phyloP scores from a whole-genome alignment of 768 basidiomycete species.

The Leucosporidium scottii region DNA sequence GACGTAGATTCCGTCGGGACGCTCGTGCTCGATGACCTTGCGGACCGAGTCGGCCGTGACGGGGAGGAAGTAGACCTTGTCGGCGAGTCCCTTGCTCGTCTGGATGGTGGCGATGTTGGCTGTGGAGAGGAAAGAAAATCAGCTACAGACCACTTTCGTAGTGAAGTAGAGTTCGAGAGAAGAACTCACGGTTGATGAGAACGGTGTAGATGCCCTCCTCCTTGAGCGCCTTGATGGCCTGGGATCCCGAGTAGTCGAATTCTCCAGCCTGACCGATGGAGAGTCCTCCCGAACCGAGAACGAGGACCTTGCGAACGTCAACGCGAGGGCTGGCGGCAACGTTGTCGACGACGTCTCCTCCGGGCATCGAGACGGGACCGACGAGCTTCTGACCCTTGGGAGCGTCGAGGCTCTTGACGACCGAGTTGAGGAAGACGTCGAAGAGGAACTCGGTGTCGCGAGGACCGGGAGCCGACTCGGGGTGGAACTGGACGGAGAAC shows the following conservation, averaged over 20 bases:
- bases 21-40: slow-evolving; percentile 97
- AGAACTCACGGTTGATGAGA: slow-evolving; percentile 65
- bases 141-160: not conserved
- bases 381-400: slow-evolving; percentile 34
- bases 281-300: slow-evolving; percentile 92
- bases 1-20: slow-evolving; percentile 96
- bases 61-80: slow-evolving; percentile 99
- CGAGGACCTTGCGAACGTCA: slow-evolving; percentile 84
- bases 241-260: slow-evolving; percentile 98
- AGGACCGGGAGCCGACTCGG: slow-evolving; percentile 92
- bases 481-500: slow-evolving; percentile 99
- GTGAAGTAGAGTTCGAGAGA: too few species aligned
- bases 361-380: slow-evolving; percentile 47
- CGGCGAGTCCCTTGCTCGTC: slow-evolving; percentile 56
- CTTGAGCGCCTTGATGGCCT: slow-evolving; percentile 98
- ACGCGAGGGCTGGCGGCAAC: slow-evolving; percentile 56
- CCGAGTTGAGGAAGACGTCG: slow-evolving; percentile 88
- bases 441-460: slow-evolving; percentile 98
- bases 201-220: slow-evolving; percentile 99
- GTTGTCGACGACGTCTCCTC: slow-evolving; percentile 65
- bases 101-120: slow-evolving; percentile 87
- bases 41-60: slow-evolving; percentile 96
- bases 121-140: not conserved
- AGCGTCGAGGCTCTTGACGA: slow-evolving; percentile 54
- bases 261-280: slow-evolving; percentile 99